Evolutionary conservation across 495 filamentous ascomycete genomes (phyloP).

Genomic region (Haplographium delicatum): DNA sequence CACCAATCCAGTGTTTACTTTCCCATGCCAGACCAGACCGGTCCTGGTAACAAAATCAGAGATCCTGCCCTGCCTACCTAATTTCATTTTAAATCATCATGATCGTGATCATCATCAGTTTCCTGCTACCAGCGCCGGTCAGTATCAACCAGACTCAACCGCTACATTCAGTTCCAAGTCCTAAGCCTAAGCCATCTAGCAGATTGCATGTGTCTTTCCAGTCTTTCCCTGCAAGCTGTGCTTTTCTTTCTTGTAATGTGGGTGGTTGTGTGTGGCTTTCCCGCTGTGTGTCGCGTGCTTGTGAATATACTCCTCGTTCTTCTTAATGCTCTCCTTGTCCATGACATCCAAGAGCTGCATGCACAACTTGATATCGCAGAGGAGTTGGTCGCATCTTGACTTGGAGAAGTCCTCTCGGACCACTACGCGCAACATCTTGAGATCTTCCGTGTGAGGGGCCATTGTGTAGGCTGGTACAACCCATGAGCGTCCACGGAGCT

Average conservation of each 20-base stretch:
- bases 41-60: no score
- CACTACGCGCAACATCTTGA: constrained; percentile 86
- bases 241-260: constrained; percentile 67
- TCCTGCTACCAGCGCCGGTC: no score
- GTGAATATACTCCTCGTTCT: constrained; percentile 60
- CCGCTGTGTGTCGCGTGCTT: constrained; percentile 48
- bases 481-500: constrained; percentile 79
- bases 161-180: neutral
- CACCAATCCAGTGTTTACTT: no score
- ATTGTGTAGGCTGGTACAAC: constrained; percentile 92
- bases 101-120: no score
- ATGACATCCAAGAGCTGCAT: constrained; percentile 62
- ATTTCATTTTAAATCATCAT: no score
- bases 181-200: constrained; percentile 39
- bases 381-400: constrained; percentile 65
- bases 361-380: constrained; percentile 68
- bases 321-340: constrained; percentile 61
- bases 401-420: constrained; percentile 84
- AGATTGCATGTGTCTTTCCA: constrained; percentile 82
- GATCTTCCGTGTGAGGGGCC: constrained; percentile 71
- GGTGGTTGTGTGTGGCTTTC: constrained; percentile 49
- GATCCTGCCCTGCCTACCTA: no score
- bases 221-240: constrained; percentile 83
- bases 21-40: no score
- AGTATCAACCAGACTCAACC: no score